Base-by-base conservation (phyloP, 352 stramenopile species). In the Phytophthora sp. region DNA sequence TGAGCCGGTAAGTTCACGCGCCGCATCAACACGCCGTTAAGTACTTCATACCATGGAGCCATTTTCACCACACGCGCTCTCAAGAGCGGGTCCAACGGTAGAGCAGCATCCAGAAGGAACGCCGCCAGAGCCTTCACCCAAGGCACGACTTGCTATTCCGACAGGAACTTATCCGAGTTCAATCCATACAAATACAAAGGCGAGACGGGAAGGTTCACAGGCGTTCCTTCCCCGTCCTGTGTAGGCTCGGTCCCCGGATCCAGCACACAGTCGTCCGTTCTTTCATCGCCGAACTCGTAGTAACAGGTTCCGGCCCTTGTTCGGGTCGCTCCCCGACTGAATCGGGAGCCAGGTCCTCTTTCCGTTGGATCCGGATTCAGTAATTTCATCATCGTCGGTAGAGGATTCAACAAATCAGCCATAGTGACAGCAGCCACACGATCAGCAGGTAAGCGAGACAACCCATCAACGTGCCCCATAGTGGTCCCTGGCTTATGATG, bases 21-120 rank as follows among this genome's bases (percentile, higher is more conserved):
- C 5, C 41, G 16, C 50, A 55, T 55, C 31, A 67, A 35, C 6
- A 57, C 9, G 7, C 47, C 57, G 36, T 45, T 50, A 18, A 8
- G 4, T 4, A 65, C 27, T 6, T 26, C 11, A 7, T 52, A 53
- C 7, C 21, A 24, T 0, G 45, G n/a, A 8, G 7, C n/a, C 36
- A 60, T 66, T 41, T n/a, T 36, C 15, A 60, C 20, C 1, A 60
- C 15, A 2, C 27, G 35, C 1, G 31, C 20, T 20, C 49, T 31
- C 11, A 66, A 21, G 18, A 47, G 29, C 20, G 47, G 47, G 33
- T 59, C 57, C 35, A 66, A n/a, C 8, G 57, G 46, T 0, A 65
- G 7, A 12, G 57, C 46, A 7, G 23, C 46, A n/a, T 50, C 27
- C 26, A 26, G 8, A 13, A 66, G 15, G 29, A 59, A 66, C 2